Base-by-base conservation (phyloP, 2,329 filamentous ascomycete genomes). In the Chaetomiaceae sp. region DNA sequence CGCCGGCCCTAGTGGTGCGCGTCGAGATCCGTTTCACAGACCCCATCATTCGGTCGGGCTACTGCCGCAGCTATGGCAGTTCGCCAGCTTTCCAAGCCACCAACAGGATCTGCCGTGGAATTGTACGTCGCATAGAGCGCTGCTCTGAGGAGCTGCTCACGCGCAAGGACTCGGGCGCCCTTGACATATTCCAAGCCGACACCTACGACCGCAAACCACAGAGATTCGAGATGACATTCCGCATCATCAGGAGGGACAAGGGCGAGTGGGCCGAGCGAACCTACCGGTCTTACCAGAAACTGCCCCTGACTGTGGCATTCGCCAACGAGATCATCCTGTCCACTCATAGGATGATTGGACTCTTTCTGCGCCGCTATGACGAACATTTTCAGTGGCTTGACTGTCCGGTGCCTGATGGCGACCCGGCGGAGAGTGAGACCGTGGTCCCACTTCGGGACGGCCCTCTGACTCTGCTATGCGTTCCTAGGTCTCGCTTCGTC, bases 71-170 rank as follows among this genome's bases (percentile, higher is more conserved):
- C 48, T 78, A 77, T 56, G 65, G 66, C 45, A 66, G 69, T 48
- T 77, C 75, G 1, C 56, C 65, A 3, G 58, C 56, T 27, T 67
- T 78, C 38, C 58, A 64, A 14, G 66, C 68, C 38, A 69, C 69
- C 33, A 68, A 73, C 47, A 64, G 68, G n/a, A 58, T 77, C 37
- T 74, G 71, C 55, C 65, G 70, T 30, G 72, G 68, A 2, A 59
- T 78, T n/a, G 57, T 77, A 11, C 67, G 68, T 22, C 72, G 73
- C 32, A 65, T 78, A 36, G 68, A 74, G 53, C 72, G 76, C 57
- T 74, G 72, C 63, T 71, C 68, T 48, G 60, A 70, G 33, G 75
- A 78, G 58, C 65, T 78, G 47, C 71, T 78, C 55, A 77, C 74
- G 19, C 70, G 75, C 47, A 70, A 68, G 50, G 75, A 78, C 56